Evolutionary conservation across 2,329 filamentous ascomycete species (phyloP).

Genomic region (Alternaria rosae): DNA sequence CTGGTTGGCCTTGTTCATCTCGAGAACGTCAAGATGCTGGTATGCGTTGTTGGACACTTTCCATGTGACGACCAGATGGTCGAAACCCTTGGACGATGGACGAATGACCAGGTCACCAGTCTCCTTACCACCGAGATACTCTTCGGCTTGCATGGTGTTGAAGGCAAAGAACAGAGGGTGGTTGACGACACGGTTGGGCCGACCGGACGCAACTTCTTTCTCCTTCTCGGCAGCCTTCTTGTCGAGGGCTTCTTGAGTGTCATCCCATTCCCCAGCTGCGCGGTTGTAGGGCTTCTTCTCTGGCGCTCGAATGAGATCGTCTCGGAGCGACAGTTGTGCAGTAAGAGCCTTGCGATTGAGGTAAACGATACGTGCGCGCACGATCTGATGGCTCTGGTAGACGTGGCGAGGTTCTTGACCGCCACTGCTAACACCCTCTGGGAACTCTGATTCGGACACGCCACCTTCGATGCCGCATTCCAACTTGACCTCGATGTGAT

Average conservation of each 20-base stretch:
- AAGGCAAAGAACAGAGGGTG: slow-evolving; percentile 95
- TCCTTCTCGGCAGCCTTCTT: slow-evolving; percentile 79
- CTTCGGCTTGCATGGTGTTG: slow-evolving; percentile 90
- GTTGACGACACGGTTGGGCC: slow-evolving; percentile 94
- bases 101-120: slow-evolving; percentile 93
- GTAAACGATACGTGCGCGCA: slow-evolving; percentile 85
- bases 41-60: slow-evolving; percentile 97
- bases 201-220: slow-evolving; percentile 84
- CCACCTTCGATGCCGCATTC: slow-evolving; percentile 94
- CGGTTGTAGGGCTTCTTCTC: slow-evolving; percentile 63
- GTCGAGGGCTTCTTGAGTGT: slow-evolving; percentile 79
- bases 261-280: slow-evolving; percentile 85
- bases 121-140: slow-evolving; percentile 86
- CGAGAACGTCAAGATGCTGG: slow-evolving; percentile 96
- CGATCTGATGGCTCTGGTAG: slow-evolving; percentile 80
- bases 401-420: slow-evolving; percentile 64
- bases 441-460: slow-evolving; percentile 82
- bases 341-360: slow-evolving; percentile 86
- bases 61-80: slow-evolving; percentile 96
- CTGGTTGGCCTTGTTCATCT: slow-evolving; percentile 96
- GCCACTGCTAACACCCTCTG: slow-evolving; percentile 66
- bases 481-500: slow-evolving; percentile 91
- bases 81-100: slow-evolving; percentile 91
- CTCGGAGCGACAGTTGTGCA: slow-evolving; percentile 83
- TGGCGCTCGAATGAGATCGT: slow-evolving; percentile 77